Percentiles rank a stretch among this genome's conserved stretches.
Evolutionary conservation across 805 yeast species (phyloP).

Genomic region (Spathaspora sp.): DNA sequence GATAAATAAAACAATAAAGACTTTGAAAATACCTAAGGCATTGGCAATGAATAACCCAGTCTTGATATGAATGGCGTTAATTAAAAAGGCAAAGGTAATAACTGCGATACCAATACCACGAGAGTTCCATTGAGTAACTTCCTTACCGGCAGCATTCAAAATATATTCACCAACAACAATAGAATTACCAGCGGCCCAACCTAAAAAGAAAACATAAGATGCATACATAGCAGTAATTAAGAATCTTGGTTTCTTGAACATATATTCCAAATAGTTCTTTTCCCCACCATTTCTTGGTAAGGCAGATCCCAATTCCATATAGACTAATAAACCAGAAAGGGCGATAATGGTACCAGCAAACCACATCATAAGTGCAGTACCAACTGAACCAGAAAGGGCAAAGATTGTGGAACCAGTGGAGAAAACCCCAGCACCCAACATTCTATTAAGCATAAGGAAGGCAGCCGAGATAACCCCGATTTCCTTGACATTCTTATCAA

Average conservation of each 20-base stretch:
- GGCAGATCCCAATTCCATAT: slow-evolving; percentile 76
- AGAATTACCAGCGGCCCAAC: slow-evolving; percentile 86
- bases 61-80: slow-evolving; percentile 59
- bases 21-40: slow-evolving; percentile 66
- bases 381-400: slow-evolving; percentile 62
- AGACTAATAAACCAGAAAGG: slow-evolving; percentile 51
- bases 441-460: slow-evolving; percentile 57
- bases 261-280: slow-evolving; percentile 72
- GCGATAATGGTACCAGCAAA: slow-evolving; percentile 71
- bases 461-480: slow-evolving; percentile 45
- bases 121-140: slow-evolving; percentile 70
- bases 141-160: slow-evolving; percentile 67
- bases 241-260: slow-evolving; percentile 65
- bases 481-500: slow-evolving; percentile 42
- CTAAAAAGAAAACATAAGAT: slow-evolving; percentile 67
- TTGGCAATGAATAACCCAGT: slow-evolving; percentile 64
- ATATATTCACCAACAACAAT: slow-evolving; percentile 78
- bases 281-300: slow-evolving; percentile 85
- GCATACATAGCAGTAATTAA: slow-evolving; percentile 62
- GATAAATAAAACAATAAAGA: slow-evolving; percentile 66
- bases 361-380: slow-evolving; percentile 70
- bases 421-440: slow-evolving; percentile 75
- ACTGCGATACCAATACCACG: slow-evolving; percentile 76
- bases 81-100: slow-evolving; percentile 63
- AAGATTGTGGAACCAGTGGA: slow-evolving; percentile 65